Percentiles rank a stretch among this genome's conserved stretches.
These are phyloP conservation scores for Salix viminalis DNA, from an alignment of 345 rosid species.

Conservation along the genomic window DNA sequence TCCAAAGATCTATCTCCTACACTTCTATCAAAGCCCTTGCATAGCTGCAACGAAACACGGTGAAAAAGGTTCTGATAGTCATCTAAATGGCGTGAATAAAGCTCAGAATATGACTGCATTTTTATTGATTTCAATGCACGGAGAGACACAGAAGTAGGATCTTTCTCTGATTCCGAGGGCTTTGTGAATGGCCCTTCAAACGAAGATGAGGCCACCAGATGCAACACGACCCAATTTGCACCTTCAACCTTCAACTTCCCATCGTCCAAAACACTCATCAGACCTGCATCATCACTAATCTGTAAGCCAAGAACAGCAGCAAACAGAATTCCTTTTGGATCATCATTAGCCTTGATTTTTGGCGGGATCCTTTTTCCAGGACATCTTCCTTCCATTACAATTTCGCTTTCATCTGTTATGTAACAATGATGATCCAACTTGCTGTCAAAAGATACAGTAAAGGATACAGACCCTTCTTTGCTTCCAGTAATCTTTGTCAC, in stretches of 20 bases:
- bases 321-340: slow-evolving; percentile 64
- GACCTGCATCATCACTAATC: slow-evolving; percentile 52
- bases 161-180: slow-evolving; percentile 68
- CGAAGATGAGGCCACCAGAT: slow-evolving; percentile 63
- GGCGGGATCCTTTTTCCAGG: slow-evolving; percentile 67
- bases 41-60: slow-evolving; percentile 64
- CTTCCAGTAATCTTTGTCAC: slow-evolving; percentile 59
- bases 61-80: slow-evolving; percentile 16
- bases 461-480: slow-evolving; percentile 61
- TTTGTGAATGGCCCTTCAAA: slow-evolving; percentile 71
- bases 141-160: slow-evolving; percentile 51
- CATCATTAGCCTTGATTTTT: slow-evolving; percentile 28
- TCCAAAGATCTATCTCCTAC: slow-evolving; percentile 3
- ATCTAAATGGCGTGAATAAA: not conserved
- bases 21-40: slow-evolving; percentile 30
- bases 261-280: slow-evolving; percentile 42
- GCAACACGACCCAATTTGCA: slow-evolving; percentile 68
- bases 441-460: slow-evolving; percentile 59
- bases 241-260: slow-evolving; percentile 67
- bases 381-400: slow-evolving; percentile 67
- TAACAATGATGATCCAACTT: slow-evolving; percentile 48
- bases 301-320: slow-evolving; percentile 66
- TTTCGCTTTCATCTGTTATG: slow-evolving; percentile 42
- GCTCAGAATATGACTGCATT: slow-evolving; percentile 53
- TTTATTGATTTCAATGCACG: slow-evolving; percentile 37